phyloP scores from a whole-genome alignment of 257 asterid genomes.

The Agastache rugosa region DNA sequence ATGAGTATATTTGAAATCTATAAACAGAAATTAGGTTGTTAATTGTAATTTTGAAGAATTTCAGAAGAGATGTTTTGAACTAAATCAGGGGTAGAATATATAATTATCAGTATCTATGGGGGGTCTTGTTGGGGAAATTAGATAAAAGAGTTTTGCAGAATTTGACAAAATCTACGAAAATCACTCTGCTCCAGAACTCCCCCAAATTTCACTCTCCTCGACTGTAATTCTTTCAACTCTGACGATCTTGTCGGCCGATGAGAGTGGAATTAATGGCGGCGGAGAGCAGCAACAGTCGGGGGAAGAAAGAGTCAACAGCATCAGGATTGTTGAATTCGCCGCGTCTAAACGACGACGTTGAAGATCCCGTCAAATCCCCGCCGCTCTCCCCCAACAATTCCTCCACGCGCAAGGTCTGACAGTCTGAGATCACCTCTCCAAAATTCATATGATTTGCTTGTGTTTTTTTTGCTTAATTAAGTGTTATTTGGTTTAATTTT shows the following conservation, averaged over 20 bases:
- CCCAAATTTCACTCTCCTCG: slow-evolving; percentile 37
- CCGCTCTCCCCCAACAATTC: slow-evolving; percentile 82
- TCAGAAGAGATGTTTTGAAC: neutral
- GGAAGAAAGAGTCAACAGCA: slow-evolving; percentile 71
- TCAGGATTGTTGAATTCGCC: slow-evolving; percentile 47
- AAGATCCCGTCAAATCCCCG: slow-evolving; percentile 78
- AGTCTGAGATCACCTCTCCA: slow-evolving; percentile 34
- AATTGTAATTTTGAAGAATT: neutral
- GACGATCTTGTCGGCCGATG: slow-evolving; percentile 40
- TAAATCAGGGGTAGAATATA: slow-evolving; percentile 19
- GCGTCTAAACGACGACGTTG: slow-evolving; percentile 57
- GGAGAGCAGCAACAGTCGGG: slow-evolving; percentile 58
- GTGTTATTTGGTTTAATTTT: neutral
- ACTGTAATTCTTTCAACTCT: slow-evolving; percentile 21
- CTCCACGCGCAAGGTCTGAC: slow-evolving; percentile 79
- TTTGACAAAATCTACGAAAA: slow-evolving; percentile 37
- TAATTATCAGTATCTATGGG: slow-evolving; percentile 1
- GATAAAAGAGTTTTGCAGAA: slow-evolving; percentile 14
- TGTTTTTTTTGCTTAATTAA: too few relatives aligned
- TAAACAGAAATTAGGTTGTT: neutral
- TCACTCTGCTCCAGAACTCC: slow-evolving; percentile 30
- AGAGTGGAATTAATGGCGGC: slow-evolving; percentile 73
- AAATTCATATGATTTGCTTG: too few relatives aligned
- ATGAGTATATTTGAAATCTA: too few relatives aligned
- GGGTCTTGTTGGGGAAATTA: slow-evolving; percentile 20